Evolutionary conservation across 1,284 basidiomycete species (phyloP), one percentile per base, ranked within the genome.

Genomic region (Xerocomus nothofagi): DNA sequence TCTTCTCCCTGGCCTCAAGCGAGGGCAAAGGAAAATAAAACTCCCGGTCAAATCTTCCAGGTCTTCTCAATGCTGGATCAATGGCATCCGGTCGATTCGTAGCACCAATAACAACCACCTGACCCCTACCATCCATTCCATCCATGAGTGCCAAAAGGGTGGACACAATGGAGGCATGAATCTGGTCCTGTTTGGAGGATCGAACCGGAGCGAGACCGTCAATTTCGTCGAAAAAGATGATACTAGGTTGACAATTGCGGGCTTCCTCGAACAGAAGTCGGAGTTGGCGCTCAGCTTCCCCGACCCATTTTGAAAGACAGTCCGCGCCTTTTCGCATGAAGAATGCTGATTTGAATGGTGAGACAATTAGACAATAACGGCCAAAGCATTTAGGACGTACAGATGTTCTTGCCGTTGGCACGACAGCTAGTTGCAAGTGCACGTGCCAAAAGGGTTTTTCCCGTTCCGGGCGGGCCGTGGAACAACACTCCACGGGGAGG

Each of bases 311-410:
- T 7, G 93, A 97, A 23, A 99, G 78, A 59, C 92, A 94, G 69
- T 99, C 97, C 20, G 97, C 97, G 33, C 97, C 97, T 72, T 99
- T 99, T 43, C 97, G 90, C 97, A 99, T 99, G 78, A 98, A 99
- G 77, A 99, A 99, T 2, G 94, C 91, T 93, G 34, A 34, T 39
- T 47, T 17, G 53, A 20, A 51, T 18, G 6, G 27, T 5, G n/a
- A 51, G 23, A 51, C 42, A 32, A n/a, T n/a, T 14, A 2, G 5
- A 20, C 8, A 53, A 52, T 18, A 29, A 24, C 32, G 15, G 5
- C 20, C 4, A 14, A 24, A 6, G 12, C 1, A 32, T 15, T 23
- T 17, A 14, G 3, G 29, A 76, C 87, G 54, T 63, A 93, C 92
- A 89, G 33, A 99, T 96, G 60, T 90, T 86, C 59, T 89, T 90